Evolutionary conservation across 2,329 filamentous ascomycete genomes (phyloP).

Genomic region (Fusarium nelsonii): DNA sequence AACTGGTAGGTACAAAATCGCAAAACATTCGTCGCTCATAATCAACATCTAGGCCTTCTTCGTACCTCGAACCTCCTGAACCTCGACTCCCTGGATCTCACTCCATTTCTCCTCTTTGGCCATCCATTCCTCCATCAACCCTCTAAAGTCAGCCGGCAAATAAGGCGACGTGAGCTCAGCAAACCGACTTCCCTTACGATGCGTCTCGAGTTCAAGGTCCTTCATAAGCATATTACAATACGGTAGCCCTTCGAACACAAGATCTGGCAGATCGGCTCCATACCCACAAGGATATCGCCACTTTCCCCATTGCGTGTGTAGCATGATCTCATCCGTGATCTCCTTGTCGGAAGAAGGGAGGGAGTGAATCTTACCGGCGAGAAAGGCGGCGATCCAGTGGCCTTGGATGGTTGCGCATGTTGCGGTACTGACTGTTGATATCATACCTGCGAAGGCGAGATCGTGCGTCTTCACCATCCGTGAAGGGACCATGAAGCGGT

Average conservation of each 20-base stretch:
- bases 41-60: conserved; percentile 2
- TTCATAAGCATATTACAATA: conserved; percentile 68
- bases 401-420: conserved; percentile 56
- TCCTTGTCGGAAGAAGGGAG: conserved; percentile 51
- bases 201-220: conserved; percentile 70
- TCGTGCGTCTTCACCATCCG: conserved; percentile 38
- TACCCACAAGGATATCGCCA: conserved; percentile 77
- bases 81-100: conserved; percentile 1
- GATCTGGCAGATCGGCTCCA: conserved; percentile 72
- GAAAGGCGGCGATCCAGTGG: conserved; percentile 69
- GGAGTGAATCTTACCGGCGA: conserved; percentile 62
- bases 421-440: conserved; percentile 51
- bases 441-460: conserved; percentile 53
- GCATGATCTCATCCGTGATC: conserved; percentile 66
- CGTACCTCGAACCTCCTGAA: neutral
- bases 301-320: conserved; percentile 75
- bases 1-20: too few species aligned
- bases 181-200: conserved; percentile 28
- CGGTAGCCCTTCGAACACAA: conserved; percentile 80
- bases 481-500: conserved; percentile 47
- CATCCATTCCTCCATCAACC: conserved; percentile 48
- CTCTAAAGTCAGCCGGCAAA: conserved; percentile 43
- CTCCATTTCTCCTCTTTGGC: neutral
- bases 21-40: neutral
- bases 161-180: conserved; percentile 40